A percentile compares a stretch with the other conserved stretches of the same genome.
Conservation (phyloP, 2,329 filamentous ascomycete genomes). For the Fusarium pseudoanthophilum region DNA sequence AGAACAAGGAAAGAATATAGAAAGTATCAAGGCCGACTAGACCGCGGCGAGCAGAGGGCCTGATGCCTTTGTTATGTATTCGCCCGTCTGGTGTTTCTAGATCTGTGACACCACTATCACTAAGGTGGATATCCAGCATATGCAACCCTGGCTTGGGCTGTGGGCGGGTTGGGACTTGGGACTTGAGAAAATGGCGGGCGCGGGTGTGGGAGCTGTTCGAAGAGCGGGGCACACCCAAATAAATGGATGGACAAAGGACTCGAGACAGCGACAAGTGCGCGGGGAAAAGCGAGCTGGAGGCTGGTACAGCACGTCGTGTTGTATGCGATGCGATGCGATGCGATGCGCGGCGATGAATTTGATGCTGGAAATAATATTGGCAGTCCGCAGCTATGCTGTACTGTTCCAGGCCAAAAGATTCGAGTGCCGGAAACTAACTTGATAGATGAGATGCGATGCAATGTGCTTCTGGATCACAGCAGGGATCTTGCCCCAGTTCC, state of each 20-base stretch:
- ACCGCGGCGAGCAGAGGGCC: constrained; percentile 1
- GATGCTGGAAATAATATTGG: background rate
- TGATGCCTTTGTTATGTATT: constrained; percentile 34
- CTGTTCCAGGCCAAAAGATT: constrained; percentile 1
- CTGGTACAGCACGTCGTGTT: constrained; percentile 14
- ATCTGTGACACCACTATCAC: constrained; percentile 32
- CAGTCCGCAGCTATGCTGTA: background rate
- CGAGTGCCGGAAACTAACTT: background rate
- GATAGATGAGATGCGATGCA: background rate
- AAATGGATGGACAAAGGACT: constrained; percentile 3
- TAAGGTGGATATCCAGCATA: constrained; percentile 14
- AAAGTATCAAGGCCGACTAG: background rate
- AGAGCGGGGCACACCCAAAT: constrained; percentile 16
- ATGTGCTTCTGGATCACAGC: constrained; percentile 16
- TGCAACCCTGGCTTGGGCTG: constrained; percentile 26
- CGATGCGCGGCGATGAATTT: background rate
- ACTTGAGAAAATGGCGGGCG: constrained; percentile 8
- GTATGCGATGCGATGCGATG: background rate
- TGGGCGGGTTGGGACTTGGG: constrained; percentile 1
- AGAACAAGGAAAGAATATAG: background rate
- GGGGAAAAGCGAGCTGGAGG: constrained; percentile 9
- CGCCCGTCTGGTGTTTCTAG: constrained; percentile 15
- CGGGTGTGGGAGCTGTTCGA: constrained; percentile 18
- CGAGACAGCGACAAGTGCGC: constrained; percentile 5
- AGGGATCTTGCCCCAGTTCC: constrained; percentile 27